Base-by-base conservation (phyloP, 495 filamentous ascomycete species). In the Hyphodiscus hymeniophilus region DNA sequence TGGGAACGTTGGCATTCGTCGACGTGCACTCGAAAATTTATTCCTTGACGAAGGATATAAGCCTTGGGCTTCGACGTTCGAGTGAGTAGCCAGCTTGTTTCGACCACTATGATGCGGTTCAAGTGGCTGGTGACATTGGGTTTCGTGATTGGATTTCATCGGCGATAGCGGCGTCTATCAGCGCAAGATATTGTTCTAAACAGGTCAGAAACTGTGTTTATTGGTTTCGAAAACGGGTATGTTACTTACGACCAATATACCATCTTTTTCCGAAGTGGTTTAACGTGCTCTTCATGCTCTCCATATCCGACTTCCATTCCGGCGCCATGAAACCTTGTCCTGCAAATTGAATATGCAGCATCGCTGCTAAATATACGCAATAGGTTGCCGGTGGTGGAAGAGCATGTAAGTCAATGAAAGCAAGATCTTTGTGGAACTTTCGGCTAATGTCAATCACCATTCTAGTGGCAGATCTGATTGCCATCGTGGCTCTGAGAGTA, bases 1-100 rank as follows among this genome's bases (percentile, higher is more conserved):
- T 2, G 74, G 76, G 2, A 80, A 80, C 59, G 66, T 79, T 13
- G 75, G 75, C 0, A 65, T 79, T 8, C 54, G 74, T 41, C 64
- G 74, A 36, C 60, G 74, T 15, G 69, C 75, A 46, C 47, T 79
- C 45, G 67, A 79, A 47, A 61, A 66, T 28, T 52, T 77, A 8
- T 68, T 80, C 57, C 51, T 66, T 32, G 56, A 55, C 11, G 60
- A 69, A 5, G 66, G 59, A 17, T 78, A 77, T 57, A 63, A 73
- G 49, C 61, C 74, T 15, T 55, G 52, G 47, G 52, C 41, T 13
- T 44, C 52, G 28, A 55, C 47, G 3, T 51, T 21, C 28, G 18
- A 31, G 12, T 36, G 1, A 30, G 18, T 12, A 36, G 1, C 12
- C 5, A 28, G 10, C 5, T 28, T 28, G 10, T 5, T 2, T 28